Conservation (phyloP, 805 yeast species). For the Pichia heedii region DNA sequence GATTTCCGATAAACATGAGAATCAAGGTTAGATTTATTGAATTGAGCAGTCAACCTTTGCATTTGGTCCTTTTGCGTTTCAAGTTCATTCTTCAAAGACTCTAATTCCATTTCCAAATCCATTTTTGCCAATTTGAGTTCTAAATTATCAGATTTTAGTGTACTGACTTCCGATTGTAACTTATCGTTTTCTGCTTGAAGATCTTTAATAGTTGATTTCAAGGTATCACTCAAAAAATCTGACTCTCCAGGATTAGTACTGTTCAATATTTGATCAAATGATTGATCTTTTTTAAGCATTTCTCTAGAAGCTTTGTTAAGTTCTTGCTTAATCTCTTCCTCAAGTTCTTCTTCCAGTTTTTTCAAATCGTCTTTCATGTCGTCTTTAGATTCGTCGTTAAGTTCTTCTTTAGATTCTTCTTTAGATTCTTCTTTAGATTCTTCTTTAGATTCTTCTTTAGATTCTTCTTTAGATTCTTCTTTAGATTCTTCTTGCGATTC, state of each 20-base stretch:
- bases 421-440: neutral
- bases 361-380: slow-evolving; percentile 1
- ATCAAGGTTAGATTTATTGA: slow-evolving; percentile 29
- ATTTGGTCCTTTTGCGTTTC: slow-evolving; percentile 26
- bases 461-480: neutral
- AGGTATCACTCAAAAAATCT: slow-evolving; percentile 17
- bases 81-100: slow-evolving; percentile 26
- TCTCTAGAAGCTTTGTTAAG: neutral
- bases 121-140: slow-evolving; percentile 20
- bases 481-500: neutral
- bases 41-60: slow-evolving; percentile 8
- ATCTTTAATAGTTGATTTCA: slow-evolving; percentile 27
- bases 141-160: slow-evolving; percentile 16
- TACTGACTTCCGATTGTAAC: slow-evolving; percentile 7
- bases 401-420: slow-evolving; percentile 1
- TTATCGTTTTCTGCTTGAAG: slow-evolving; percentile 24
- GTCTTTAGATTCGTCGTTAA: slow-evolving; percentile 2
- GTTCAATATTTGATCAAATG: slow-evolving; percentile 2
- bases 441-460: slow-evolving; percentile 1
- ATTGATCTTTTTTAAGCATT: slow-evolving; percentile 11
- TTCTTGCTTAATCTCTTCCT: neutral
- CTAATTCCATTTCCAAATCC: slow-evolving; percentile 32
- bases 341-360: neutral
- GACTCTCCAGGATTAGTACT: slow-evolving; percentile 14
- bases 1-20: slow-evolving; percentile 15